These are phyloP conservation scores for Afroboletus lepidellus DNA, from an alignment of 1,284 basidiomycete genomes.

Conservation along the genomic window DNA sequence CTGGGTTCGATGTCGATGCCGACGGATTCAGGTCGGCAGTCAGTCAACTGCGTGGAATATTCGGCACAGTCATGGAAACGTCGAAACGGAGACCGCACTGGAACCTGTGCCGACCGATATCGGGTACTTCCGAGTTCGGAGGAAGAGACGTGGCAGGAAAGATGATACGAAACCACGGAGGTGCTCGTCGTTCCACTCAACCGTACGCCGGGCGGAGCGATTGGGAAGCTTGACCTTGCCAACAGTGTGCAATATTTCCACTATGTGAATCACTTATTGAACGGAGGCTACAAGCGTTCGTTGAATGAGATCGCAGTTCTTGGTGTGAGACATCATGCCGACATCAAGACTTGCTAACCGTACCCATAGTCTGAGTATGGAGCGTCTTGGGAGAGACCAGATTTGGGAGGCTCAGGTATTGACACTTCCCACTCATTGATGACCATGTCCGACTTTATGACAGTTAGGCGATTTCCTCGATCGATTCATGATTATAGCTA, in stretches of 20 bases:
- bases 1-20: background rate
- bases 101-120: conserved; percentile 21
- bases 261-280: background rate
- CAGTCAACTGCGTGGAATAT: conserved; percentile 12
- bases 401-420: conserved; percentile 83
- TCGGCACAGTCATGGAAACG: background rate
- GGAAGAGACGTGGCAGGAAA: conserved; percentile 7
- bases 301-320: conserved; percentile 86
- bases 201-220: conserved; percentile 49
- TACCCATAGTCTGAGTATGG: conserved; percentile 77
- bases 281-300: conserved; percentile 52
- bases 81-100: conserved; percentile 5
- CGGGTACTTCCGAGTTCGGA: conserved; percentile 13
- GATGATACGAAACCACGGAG: conserved; percentile 58
- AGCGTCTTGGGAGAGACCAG: conserved; percentile 81
- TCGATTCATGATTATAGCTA: conserved; percentile 52
- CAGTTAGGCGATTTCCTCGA: conserved; percentile 92
- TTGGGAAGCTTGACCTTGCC: conserved; percentile 78
- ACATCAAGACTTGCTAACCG: conserved; percentile 10
- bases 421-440: background rate
- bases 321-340: conserved; percentile 50
- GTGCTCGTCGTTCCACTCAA: conserved; percentile 68
- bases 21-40: conserved; percentile 6
- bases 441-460: background rate
- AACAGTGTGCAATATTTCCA: conserved; percentile 59